phyloP scores from a whole-genome alignment of 371 early-diverging fungal species.

The Basidiobolus meristosporus region DNA sequence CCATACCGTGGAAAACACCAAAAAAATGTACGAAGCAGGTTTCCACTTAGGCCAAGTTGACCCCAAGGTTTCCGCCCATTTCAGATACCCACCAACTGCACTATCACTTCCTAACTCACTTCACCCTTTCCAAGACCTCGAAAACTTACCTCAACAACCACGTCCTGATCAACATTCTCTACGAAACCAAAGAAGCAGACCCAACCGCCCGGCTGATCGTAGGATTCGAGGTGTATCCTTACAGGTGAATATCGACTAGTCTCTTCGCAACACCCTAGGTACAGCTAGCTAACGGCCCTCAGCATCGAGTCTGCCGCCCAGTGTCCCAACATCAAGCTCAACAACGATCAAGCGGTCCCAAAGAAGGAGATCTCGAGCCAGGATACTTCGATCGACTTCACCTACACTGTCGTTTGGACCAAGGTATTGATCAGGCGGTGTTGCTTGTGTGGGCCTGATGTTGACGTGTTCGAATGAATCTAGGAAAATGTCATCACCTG shows the following conservation, averaged over 20 bases:
- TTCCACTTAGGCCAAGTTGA: slow-evolving; percentile 21
- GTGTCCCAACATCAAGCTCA: no score
- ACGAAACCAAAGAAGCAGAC: slow-evolving; percentile 14
- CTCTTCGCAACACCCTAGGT: neutral
- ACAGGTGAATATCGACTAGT: slow-evolving; percentile 14
- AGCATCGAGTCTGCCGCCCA: no score
- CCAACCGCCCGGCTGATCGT: slow-evolving; percentile 20
- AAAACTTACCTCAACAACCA: slow-evolving; percentile 32
- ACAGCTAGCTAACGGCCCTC: no score
- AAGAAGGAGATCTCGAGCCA: no score
- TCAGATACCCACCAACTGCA: neutral
- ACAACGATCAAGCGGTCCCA: no score
- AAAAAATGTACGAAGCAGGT: slow-evolving; percentile 23
- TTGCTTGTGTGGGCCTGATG: neutral
- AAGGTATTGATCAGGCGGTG: neutral
- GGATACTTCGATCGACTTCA: no score
- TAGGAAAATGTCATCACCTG: neutral
- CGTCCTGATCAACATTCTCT: slow-evolving; percentile 22
- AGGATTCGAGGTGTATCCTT: slow-evolving; percentile 37
- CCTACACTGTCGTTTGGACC: slow-evolving; percentile 4
- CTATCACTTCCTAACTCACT: neutral
- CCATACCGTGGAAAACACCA: slow-evolving; percentile 7
- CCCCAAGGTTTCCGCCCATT: slow-evolving; percentile 7
- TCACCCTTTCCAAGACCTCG: slow-evolving; percentile 5
- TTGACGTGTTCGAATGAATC: neutral